phyloP scores from a whole-genome alignment of 192 early-diverging fungal genomes.

The Backusella mclennaniae region DNA sequence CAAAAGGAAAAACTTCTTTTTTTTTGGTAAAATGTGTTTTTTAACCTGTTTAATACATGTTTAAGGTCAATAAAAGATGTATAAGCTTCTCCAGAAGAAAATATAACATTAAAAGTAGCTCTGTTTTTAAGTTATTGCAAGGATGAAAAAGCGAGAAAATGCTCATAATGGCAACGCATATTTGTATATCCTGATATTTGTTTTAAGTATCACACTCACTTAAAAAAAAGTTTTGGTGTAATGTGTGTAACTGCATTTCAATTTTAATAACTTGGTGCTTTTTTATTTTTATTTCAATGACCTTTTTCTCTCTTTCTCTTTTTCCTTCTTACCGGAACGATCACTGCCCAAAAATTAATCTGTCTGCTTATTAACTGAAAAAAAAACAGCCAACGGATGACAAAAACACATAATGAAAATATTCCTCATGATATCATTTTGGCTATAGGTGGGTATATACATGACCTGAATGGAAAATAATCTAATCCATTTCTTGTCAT shows the following conservation, averaged over 20 bases:
- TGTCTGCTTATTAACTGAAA: background rate
- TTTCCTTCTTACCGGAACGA: background rate
- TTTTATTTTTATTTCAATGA: background rate
- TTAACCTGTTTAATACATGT: background rate
- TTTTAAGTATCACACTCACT: background rate
- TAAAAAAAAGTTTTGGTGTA: background rate
- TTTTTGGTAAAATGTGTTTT: background rate
- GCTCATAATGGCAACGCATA: background rate
- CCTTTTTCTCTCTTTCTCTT: background rate
- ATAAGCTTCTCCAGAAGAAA: background rate
- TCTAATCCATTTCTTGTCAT: background rate
- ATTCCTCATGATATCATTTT: background rate
- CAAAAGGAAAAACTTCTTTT: background rate
- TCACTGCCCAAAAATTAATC: background rate
- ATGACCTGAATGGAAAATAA: background rate
- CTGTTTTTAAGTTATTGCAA: background rate
- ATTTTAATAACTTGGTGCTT: background rate
- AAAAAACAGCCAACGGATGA: background rate
- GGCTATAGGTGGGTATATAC: background rate
- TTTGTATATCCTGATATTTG: background rate
- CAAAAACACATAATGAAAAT: background rate
- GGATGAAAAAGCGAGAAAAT: background rate
- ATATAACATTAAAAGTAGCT: background rate
- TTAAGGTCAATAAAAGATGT: background rate
- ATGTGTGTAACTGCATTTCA: background rate